phyloP scores from a whole-genome alignment of 2,329 filamentous ascomycete species.

The Ciborinia camelliae region DNA sequence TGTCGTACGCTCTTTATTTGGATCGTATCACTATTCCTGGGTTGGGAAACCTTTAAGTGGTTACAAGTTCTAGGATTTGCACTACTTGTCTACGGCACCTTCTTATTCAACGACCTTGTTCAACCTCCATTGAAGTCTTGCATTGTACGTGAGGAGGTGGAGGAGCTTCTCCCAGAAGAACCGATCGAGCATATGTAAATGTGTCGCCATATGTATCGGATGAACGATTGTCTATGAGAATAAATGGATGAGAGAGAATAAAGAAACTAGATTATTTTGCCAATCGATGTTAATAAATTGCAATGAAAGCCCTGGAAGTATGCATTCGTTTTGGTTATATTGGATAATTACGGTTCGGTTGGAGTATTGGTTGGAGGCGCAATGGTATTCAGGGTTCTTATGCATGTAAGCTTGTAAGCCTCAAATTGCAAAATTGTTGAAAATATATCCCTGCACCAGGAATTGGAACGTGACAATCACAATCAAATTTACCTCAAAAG shows the following conservation, averaged over 20 bases:
- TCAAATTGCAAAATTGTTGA: slow-evolving; percentile 5
- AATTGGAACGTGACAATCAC: background rate
- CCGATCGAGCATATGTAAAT: slow-evolving; percentile 66
- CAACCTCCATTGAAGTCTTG: slow-evolving; percentile 71
- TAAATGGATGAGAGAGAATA: background rate
- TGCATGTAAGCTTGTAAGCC: slow-evolving; percentile 15
- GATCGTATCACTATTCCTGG: slow-evolving; percentile 87
- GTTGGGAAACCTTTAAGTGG: slow-evolving; percentile 98
- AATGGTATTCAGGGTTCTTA: slow-evolving; percentile 6
- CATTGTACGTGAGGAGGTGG: slow-evolving; percentile 53
- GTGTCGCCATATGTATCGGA: background rate
- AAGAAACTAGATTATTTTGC: background rate
- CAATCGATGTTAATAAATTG: slow-evolving; percentile 5
- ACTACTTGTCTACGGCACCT: slow-evolving; percentile 91
- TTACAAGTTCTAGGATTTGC: slow-evolving; percentile 87
- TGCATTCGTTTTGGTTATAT: background rate
- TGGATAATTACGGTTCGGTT: slow-evolving; percentile 2
- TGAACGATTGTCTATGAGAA: background rate
- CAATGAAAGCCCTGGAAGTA: background rate
- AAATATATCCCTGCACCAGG: background rate
- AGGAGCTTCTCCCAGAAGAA: slow-evolving; percentile 73
- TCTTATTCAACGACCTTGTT: slow-evolving; percentile 94
- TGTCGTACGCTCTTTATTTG: slow-evolving; percentile 98
- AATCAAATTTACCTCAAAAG: background rate
- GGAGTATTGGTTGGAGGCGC: slow-evolving; percentile 2